Conservation (phyloP, 1,284 basidiomycete species). For the Ceratobasidium sp. region DNA sequence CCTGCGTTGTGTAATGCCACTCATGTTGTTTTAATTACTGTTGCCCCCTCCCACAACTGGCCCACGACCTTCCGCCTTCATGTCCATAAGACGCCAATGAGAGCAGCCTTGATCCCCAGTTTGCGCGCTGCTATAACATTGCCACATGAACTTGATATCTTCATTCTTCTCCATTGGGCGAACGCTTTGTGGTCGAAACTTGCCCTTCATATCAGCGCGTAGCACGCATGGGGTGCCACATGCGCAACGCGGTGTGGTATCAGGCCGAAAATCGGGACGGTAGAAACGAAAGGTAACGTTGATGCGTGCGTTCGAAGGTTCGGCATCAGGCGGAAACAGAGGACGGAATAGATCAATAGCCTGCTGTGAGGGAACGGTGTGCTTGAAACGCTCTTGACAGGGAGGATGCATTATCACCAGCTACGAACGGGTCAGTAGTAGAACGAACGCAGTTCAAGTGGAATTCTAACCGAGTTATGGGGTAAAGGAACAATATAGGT, state of each 20-base stretch:
- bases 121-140: constrained; percentile 83
- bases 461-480: constrained; percentile 80
- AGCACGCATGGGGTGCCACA: constrained; percentile 69
- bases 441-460: background rate
- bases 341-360: constrained; percentile 83
- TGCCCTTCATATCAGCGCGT: constrained; percentile 49
- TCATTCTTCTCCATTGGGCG: constrained; percentile 50
- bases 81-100: constrained; percentile 84
- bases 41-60: constrained; percentile 53
- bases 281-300: constrained; percentile 93
- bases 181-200: background rate
- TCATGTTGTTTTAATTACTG: background rate
- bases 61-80: constrained; percentile 78
- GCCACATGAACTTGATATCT: constrained; percentile 83
- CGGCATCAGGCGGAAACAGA: constrained; percentile 63
- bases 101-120: constrained; percentile 88
- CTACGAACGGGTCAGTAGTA: constrained; percentile 57
- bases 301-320: constrained; percentile 77
- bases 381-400: constrained; percentile 91
- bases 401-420: constrained; percentile 93
- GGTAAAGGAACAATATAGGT: constrained; percentile 87
- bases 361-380: constrained; percentile 80
- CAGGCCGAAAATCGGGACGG: constrained; percentile 83
- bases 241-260: constrained; percentile 77
- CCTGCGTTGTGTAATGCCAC: background rate